Base-by-base conservation (phyloP, 306 rosid species). In the Oemleria cerasiformis region DNA sequence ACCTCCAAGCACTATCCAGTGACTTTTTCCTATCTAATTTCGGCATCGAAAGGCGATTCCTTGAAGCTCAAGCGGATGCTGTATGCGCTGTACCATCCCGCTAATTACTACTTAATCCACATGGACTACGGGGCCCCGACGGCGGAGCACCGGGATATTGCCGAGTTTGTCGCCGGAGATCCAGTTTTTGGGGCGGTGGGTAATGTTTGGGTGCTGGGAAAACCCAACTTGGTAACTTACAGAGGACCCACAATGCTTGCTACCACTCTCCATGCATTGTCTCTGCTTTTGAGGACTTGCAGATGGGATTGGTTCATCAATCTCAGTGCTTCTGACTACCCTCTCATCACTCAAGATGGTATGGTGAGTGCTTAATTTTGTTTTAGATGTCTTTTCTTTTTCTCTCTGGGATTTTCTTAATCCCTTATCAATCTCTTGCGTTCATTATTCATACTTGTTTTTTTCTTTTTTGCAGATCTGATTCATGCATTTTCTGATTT, bases 211-310 rank as follows among this genome's bases (percentile, higher is more conserved):
- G 25, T 90, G 21, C 90, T 93, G 57, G 86, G 86, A 30, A 93
- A 93, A 49, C 84, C 88, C 0, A 93, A 87, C 76, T 80, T 88
- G 86, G 97, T 93, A 1, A 93, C 98, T 0, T 93, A 93, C 1
- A 88, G 92, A 82, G 98, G 98, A 48, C 97, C 98, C 23, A 93
- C 97, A 2, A 93, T 93, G 98, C 92, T 93, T 65, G 89, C 98
- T 14, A 90, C 96, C 23, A 93, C 98, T 57, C 91, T 93, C 42
- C 97, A 93, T 75, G 93, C 87, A 9, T 76, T 93, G 90, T 84
- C 98, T 40, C 74, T 90, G 16, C 93, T 93, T 55, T 68, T 88
- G 45, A 87, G 86, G 86, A 79, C 71, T 6, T 86, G 86, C 65
- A 75, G 70, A 1, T 93, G 97, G 98, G 96, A 93, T 54, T 93